Evolutionary conservation across 179 eudicot species (phyloP).

Genomic region (Vitellaria paradoxa): DNA sequence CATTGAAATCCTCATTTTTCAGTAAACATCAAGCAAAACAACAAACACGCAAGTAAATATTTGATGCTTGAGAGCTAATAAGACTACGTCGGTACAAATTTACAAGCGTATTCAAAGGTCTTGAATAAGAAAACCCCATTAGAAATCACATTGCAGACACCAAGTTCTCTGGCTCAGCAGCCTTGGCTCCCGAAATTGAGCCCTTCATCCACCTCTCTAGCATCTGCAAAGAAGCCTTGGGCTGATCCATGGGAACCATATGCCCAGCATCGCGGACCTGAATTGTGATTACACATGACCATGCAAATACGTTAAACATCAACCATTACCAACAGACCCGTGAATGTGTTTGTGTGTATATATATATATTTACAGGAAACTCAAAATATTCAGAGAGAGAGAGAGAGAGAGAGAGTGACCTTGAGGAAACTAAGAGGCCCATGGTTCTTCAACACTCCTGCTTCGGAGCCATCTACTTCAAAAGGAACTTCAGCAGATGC

Average conservation of each 20-base stretch:
- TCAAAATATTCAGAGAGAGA: background rate
- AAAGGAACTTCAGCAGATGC: slow-evolving; percentile 47
- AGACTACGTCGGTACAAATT: background rate
- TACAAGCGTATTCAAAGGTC: slow-evolving; percentile 7
- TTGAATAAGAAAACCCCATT: background rate
- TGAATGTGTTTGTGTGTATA: too few relatives aligned
- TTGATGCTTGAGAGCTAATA: background rate
- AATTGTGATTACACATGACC: background rate
- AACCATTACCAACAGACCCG: background rate
- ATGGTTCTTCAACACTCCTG: slow-evolving; percentile 58
- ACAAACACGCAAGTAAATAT: background rate
- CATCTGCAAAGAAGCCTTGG: slow-evolving; percentile 39
- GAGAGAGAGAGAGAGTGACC: slow-evolving; percentile 36
- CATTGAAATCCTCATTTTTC: background rate
- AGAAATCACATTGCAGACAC: slow-evolving; percentile 24
- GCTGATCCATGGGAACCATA: slow-evolving; percentile 54
- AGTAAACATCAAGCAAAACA: background rate
- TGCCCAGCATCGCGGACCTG: slow-evolving; percentile 44
- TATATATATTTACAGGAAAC: background rate
- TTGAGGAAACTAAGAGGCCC: slow-evolving; percentile 74
- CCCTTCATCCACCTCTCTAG: slow-evolving; percentile 37
- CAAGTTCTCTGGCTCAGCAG: slow-evolving; percentile 19
- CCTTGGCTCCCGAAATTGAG: slow-evolving; percentile 21
- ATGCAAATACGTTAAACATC: background rate
- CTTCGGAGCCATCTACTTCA: slow-evolving; percentile 54